Evolutionary conservation across 2,329 filamentous ascomycete species (phyloP), one percentile per base, ranked within the genome.

Genomic region (Waltergamsia citrina): DNA sequence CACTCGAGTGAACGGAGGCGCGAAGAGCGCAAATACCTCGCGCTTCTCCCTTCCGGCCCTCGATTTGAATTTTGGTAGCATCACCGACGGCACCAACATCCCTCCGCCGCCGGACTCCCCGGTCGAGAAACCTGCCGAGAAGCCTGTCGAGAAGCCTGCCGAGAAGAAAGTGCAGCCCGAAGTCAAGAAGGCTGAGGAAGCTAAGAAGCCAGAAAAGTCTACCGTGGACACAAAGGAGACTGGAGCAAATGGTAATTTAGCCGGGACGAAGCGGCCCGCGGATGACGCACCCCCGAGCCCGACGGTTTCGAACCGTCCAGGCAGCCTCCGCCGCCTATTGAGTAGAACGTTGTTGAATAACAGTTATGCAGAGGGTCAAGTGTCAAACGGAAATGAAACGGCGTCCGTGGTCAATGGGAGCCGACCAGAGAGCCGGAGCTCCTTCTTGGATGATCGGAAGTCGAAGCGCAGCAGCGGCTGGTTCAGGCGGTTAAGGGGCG

Each of bases 81-180:
- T 78, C 48, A 77, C 73, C 28, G 72, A 77, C 26, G 73, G 73
- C 35, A 78, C 73, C 50, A 49, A 72, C 47, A 78, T 78, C 43
- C 73, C 73, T 28, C 69, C 73, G 20, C 73, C 73, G 17, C 60
- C 59, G 30, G 70, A 71, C 14, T 76, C 71, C 31, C 72, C 72
- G 30, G 53, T 66, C 34, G 54, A 62, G 43, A 65, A 71, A 49
- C 26, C 60, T 60, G 14, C 26, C 23, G 21, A 25, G 9, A 29
- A 60, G 62, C 36, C 64, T 62, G 40, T 62, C 66, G 39, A 41
- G 15, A 36, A 42, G 19, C 32, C 32, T 15, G 19, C 15, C 18
- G 23, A 17, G 18, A 17, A 28, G 26, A 18, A 24, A 15, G 16
- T 20, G 33, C 32, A 25, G 25, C 21, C 30, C 25, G 16, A 33